phyloP scores from a whole-genome alignment of 2,329 filamentous ascomycete genomes.

The Celoporthe dispersa region DNA sequence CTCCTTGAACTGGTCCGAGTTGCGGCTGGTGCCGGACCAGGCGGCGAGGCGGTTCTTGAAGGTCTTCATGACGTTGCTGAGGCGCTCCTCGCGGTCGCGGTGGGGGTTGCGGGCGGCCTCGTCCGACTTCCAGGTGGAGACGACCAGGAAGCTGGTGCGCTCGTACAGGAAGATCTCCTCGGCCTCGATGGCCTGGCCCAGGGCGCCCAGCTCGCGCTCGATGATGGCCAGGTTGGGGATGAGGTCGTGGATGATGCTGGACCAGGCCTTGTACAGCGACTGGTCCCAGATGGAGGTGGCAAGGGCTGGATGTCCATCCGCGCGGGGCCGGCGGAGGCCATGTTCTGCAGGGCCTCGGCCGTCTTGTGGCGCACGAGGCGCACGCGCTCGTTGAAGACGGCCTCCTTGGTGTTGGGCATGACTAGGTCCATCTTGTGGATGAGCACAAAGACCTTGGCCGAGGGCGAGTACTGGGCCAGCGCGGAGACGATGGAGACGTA shows the following conservation, averaged over 20 bases:
- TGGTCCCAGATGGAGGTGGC: conserved; percentile 99
- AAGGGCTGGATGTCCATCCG: conserved; percentile 76
- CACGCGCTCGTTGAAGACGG: conserved; percentile 84
- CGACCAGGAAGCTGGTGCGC: conserved; percentile 91
- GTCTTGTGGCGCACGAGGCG: conserved; percentile 77
- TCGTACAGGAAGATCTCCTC: conserved; percentile 96
- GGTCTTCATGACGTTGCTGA: conserved; percentile 97
- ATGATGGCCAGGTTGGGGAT: conserved; percentile 93
- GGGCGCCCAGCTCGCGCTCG: conserved; percentile 79
- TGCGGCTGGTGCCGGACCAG: conserved; percentile 80
- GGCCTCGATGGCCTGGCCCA: conserved; percentile 86
- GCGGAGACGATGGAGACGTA: conserved; percentile 91
- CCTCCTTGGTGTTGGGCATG: conserved; percentile 75
- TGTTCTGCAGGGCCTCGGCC: conserved; percentile 52
- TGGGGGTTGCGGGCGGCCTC: conserved; percentile 82
- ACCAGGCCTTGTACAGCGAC: conserved; percentile 97
- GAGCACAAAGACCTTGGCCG: conserved; percentile 87
- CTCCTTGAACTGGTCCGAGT: conserved; percentile 78
- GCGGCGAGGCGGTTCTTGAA: conserved; percentile 86
- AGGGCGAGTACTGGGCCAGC: conserved; percentile 79
- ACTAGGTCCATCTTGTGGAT: conserved; percentile 99
- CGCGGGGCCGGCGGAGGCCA: conserved; percentile 39
- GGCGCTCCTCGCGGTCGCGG: conserved; percentile 87
- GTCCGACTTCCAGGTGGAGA: conserved; percentile 85
- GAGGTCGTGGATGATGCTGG: conserved; percentile 94